A percentile compares a stretch with the other conserved stretches of the same genome.
Evolutionary conservation across 2,329 filamentous ascomycete species (phyloP).

Genomic region (Escovopsis sp.): DNA sequence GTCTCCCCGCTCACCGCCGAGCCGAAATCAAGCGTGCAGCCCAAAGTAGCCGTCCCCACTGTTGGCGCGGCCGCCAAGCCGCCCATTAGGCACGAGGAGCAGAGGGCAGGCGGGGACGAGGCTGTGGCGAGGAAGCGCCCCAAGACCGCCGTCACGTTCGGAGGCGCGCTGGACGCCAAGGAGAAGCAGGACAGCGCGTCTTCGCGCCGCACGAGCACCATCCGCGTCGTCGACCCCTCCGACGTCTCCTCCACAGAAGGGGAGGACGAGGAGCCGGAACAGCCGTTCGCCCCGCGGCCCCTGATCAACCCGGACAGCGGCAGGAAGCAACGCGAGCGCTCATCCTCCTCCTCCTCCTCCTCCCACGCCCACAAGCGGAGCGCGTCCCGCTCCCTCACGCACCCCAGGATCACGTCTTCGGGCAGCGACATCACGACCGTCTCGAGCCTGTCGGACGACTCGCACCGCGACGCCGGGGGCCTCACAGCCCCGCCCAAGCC

Average conservation of each 20-base stretch:
- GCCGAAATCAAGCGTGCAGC: slow-evolving; percentile 2
- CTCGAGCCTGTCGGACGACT: slow-evolving; percentile 16
- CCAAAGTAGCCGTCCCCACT: slow-evolving; percentile 1
- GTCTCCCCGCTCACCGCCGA: slow-evolving; percentile 5
- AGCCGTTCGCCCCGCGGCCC: slow-evolving; percentile 8
- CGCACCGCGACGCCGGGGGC: slow-evolving; percentile 4
- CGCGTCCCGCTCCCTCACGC: slow-evolving; percentile 10
- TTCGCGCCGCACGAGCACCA: slow-evolving; percentile 1
- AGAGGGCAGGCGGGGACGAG: background rate
- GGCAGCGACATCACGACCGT: slow-evolving; percentile 20
- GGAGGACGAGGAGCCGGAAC: background rate
- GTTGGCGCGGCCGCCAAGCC: background rate
- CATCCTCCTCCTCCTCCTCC: background rate
- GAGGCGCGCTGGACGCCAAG: background rate
- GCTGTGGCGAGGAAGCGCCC: background rate
- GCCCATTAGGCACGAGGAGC: background rate
- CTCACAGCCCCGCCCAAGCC: slow-evolving; percentile 8
- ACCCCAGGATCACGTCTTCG: slow-evolving; percentile 13
- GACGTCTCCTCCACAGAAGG: slow-evolving; percentile 3
- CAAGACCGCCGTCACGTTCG: background rate
- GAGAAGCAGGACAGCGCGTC: background rate
- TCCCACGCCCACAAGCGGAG: slow-evolving; percentile 1
- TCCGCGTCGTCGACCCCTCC: slow-evolving; percentile 5
- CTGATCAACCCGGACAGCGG: slow-evolving; percentile 12
- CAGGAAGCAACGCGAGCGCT: slow-evolving; percentile 1